Base-by-base conservation (phyloP, 768 basidiomycete genomes). In the Suillus bovinus region DNA sequence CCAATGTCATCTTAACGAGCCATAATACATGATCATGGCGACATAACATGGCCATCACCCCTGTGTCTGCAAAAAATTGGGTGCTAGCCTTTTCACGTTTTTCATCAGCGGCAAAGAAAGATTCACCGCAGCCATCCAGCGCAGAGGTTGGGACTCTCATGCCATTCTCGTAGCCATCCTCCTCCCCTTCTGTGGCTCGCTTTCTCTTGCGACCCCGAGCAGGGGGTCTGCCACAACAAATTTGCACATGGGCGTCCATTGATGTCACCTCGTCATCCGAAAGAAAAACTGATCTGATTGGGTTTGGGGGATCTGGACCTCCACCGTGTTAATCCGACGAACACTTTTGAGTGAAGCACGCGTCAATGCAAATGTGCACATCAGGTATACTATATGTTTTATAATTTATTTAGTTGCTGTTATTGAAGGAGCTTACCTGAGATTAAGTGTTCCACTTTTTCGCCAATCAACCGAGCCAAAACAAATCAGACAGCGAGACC, bases 331-430 rank as follows among this genome's bases (percentile, higher is more conserved):
- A 41, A 13, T 46, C 44, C 54, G 22, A 55, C 24, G 56, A 38
- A 58, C 22, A 16, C 54, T 77, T 75, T 60, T 78, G 76, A 29
- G 68, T 74, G 58, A 78, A 77, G 60, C 72, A 75, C 0, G 72
- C 71, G 64, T 78, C 76, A 5, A 72, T 17, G 38, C 72, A 76
- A 8, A 74, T 70, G 46, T 46, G 44, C 11, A 46, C 13, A 1
- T 46, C 44, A 46, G 44, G 44, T 46, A 22, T 46, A 46, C 14
- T 1, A 14, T 46, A 24, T 24, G 7, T 2, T 46, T 46, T 24
- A 46, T 11, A 14, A 24, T 46, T 46, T 3, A 14, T 46, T 46
- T 46, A 24, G 44, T 46, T 24, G 5, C 44, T 46, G 7, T 24
- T 24, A 46, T 46, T 46, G 44, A 46, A 24, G 7, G 11, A n/a